phyloP scores from a whole-genome alignment of 2,329 filamentous ascomycete species.

The Fusarium sp. region DNA sequence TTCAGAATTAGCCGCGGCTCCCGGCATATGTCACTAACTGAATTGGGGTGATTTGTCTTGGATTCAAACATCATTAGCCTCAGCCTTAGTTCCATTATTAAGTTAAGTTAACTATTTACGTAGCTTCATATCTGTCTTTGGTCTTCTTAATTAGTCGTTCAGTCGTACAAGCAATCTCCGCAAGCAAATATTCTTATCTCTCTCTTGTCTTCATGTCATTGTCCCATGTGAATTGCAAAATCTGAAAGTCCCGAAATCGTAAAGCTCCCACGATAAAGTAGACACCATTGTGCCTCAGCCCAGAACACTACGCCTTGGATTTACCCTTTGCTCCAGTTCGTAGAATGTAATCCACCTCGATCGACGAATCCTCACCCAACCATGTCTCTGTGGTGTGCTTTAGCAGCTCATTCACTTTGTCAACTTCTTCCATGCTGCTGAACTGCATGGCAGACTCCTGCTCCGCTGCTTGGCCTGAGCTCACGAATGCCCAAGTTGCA shows the following conservation, averaged over 20 bases:
- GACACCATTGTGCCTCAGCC: slow-evolving; percentile 7
- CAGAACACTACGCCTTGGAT: slow-evolving; percentile 28
- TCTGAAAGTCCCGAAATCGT: slow-evolving; percentile 2
- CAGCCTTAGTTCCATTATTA: slow-evolving; percentile 18
- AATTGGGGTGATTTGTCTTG: slow-evolving; percentile 25
- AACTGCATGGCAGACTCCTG: slow-evolving; percentile 35
- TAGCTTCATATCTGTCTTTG: slow-evolving; percentile 11
- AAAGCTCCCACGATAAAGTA: slow-evolving; percentile 7
- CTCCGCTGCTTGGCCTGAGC: slow-evolving; percentile 8
- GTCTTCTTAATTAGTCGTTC: slow-evolving; percentile 13
- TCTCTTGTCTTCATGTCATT: neutral
- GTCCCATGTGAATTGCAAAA: neutral
- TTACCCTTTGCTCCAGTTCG: slow-evolving; percentile 45
- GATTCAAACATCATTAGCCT: slow-evolving; percentile 26
- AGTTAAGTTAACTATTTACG: slow-evolving; percentile 9
- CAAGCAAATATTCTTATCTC: neutral
- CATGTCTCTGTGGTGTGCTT: slow-evolving; percentile 38
- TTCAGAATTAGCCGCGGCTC: slow-evolving; percentile 23
- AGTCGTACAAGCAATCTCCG: slow-evolving; percentile 32
- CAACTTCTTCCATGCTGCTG: slow-evolving; percentile 41
- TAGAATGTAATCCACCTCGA: slow-evolving; percentile 44
- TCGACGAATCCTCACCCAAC: slow-evolving; percentile 19
- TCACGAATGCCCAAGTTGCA: slow-evolving; percentile 19
- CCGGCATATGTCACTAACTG: slow-evolving; percentile 29
- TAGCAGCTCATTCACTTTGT: slow-evolving; percentile 37